A percentile compares a stretch with the other conserved stretches of the same genome.
Evolutionary conservation across 805 yeast genomes (phyloP).

Genomic region (Yamadazyma scolyti): DNA sequence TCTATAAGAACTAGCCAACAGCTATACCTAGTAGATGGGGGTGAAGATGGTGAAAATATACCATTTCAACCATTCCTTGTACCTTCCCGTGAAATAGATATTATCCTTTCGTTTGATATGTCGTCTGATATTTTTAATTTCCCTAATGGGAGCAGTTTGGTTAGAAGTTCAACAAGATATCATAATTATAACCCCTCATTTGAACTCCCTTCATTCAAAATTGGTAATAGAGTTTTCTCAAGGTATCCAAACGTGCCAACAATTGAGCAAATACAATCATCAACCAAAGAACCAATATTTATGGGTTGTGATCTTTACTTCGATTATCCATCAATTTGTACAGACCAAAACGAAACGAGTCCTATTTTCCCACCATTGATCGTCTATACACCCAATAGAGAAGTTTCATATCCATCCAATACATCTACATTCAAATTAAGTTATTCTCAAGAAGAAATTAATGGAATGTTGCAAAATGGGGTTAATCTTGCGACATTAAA

Average conservation of each 20-base stretch:
- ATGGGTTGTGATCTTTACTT: constrained; percentile 38
- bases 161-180: constrained; percentile 32
- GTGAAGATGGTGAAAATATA: constrained; percentile 47
- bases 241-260: constrained; percentile 9
- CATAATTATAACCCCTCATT: constrained; percentile 12
- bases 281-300: constrained; percentile 25
- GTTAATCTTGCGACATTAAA: constrained; percentile 45
- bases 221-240: constrained; percentile 1
- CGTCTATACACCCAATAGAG: constrained; percentile 47
- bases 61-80: constrained; percentile 45
- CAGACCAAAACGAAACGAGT: neutral
- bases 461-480: constrained; percentile 49
- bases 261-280: constrained; percentile 12
- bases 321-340: constrained; percentile 22
- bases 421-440: constrained; percentile 57
- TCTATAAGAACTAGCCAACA: constrained; percentile 9
- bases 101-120: constrained; percentile 40
- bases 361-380: constrained; percentile 52
- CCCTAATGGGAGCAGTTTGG: constrained; percentile 58
- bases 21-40: constrained; percentile 43
- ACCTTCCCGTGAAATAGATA: constrained; percentile 30
- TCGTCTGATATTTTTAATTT: constrained; percentile 51
- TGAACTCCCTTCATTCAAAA: neutral
- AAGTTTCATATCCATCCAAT: constrained; percentile 43
- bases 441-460: constrained; percentile 42